phyloP scores from a whole-genome alignment of 805 yeast genomes.

The Wickerhamomyces hampshirensis region DNA sequence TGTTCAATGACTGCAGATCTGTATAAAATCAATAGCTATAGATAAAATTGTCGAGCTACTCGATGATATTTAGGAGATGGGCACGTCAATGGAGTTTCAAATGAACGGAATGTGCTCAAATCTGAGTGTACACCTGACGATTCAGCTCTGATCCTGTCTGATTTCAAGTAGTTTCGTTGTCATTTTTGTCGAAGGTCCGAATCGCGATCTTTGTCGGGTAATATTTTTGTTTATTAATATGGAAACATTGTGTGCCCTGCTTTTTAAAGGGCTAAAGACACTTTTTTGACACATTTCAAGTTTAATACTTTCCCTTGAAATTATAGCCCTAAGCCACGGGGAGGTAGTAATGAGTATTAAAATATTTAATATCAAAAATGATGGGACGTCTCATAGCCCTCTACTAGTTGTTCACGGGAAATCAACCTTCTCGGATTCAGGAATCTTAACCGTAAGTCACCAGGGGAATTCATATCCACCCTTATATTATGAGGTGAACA shows the following conservation, averaged over 20 bases:
- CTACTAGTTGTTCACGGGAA: conserved; percentile 46
- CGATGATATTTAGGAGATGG: no score
- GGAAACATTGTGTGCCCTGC: background rate
- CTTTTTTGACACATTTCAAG: no score
- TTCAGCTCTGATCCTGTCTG: no score
- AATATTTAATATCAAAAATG: conserved; percentile 30
- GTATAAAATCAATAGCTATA: no score
- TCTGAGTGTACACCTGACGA: no score
- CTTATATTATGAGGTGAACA: conserved; percentile 62
- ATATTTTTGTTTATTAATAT: no score
- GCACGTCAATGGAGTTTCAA: no score
- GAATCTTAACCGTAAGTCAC: conserved; percentile 40
- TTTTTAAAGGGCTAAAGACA: background rate
- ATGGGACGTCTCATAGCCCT: conserved; percentile 40
- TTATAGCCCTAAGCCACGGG: no score
- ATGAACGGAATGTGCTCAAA: no score
- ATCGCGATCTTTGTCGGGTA: background rate
- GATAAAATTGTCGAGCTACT: no score
- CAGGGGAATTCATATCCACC: conserved; percentile 49
- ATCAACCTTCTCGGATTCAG: conserved; percentile 24
- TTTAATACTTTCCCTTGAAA: no score
- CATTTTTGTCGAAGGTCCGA: background rate
- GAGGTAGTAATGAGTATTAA: conserved; percentile 22
- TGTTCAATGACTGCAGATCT: no score
- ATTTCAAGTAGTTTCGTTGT: background rate